These are phyloP conservation scores for Hanseniaspora valbyensis DNA, from an alignment of 805 yeast species.

Conservation along the genomic window DNA sequence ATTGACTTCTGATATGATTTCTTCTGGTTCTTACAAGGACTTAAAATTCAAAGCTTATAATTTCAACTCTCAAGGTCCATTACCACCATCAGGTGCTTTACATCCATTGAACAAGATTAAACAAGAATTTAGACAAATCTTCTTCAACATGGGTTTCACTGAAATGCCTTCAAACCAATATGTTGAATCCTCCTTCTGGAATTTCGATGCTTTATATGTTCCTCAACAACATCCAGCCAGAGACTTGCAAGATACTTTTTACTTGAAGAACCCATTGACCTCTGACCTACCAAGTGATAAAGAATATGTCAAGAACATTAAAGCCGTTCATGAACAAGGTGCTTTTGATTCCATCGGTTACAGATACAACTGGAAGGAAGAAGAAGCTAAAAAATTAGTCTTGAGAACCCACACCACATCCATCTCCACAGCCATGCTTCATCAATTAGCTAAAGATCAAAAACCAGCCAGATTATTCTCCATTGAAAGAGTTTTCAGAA, in stretches of 20 bases:
- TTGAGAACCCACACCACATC: slow-evolving; percentile 97
- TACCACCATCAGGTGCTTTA: slow-evolving; percentile 79
- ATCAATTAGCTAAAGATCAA: slow-evolving; percentile 77
- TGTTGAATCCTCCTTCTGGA: slow-evolving; percentile 98
- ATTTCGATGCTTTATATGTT: slow-evolving; percentile 88
- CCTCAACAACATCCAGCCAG: slow-evolving; percentile 99
- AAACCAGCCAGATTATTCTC: slow-evolving; percentile 86
- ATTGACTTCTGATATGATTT: slow-evolving; percentile 84
- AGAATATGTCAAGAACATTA: slow-evolving; percentile 64
- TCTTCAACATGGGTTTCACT: slow-evolving; percentile 94
- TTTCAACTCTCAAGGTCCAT: slow-evolving; percentile 87
- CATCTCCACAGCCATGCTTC: slow-evolving; percentile 77
- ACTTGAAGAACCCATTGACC: slow-evolving; percentile 78
- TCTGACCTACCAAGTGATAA: slow-evolving; percentile 79
- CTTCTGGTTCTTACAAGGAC: slow-evolving; percentile 68
- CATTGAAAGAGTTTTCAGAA: slow-evolving; percentile 96
- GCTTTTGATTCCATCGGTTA: slow-evolving; percentile 93
- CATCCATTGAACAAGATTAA: slow-evolving; percentile 95
- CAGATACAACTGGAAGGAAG: slow-evolving; percentile 93
- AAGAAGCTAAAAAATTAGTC: slow-evolving; percentile 82
- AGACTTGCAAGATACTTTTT: slow-evolving; percentile 96
- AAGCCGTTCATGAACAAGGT: slow-evolving; percentile 78
- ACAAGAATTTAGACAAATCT: slow-evolving; percentile 94
- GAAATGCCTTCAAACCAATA: slow-evolving; percentile 99
- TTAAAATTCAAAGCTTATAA: slow-evolving; percentile 88